Evolutionary conservation across 306 rosid genomes (phyloP).

Genomic region (Dalbergia cochinchinensis): DNA sequence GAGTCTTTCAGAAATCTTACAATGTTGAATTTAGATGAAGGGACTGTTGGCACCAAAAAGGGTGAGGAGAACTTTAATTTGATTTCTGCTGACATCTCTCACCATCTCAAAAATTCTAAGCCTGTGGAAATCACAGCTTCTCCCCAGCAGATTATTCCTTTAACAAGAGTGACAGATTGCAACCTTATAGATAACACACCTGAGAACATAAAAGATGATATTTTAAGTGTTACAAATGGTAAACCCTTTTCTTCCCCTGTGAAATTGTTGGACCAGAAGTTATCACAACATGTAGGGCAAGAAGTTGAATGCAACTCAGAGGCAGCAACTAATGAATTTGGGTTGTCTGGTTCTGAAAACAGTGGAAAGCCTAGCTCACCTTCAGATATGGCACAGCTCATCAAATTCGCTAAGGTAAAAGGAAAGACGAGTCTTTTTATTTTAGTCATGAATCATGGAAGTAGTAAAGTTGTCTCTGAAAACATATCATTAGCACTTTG

Average conservation of each 20-base stretch:
- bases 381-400: conserved; percentile 34
- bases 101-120: conserved; percentile 39
- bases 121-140: conserved; percentile 43
- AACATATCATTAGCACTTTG: conserved; percentile 39
- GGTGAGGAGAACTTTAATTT: conserved; percentile 42
- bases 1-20: conserved; percentile 42
- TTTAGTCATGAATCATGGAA: conserved; percentile 10
- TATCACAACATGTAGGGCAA: conserved; percentile 44
- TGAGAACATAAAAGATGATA: conserved; percentile 39
- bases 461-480: conserved; percentile 46
- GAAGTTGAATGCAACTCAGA: conserved; percentile 31
- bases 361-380: conserved; percentile 41
- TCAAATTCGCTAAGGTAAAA: conserved; percentile 45
- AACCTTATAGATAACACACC: conserved; percentile 36
- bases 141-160: conserved; percentile 47
- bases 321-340: conserved; percentile 40
- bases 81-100: conserved; percentile 42
- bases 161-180: conserved; percentile 49
- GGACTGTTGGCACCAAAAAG: conserved; percentile 35
- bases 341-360: conserved; percentile 37
- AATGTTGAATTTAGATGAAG: conserved; percentile 53
- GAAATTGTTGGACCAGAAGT: conserved; percentile 39
- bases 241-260: conserved; percentile 51
- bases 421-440: conserved; percentile 34
- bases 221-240: conserved; percentile 31